phyloP scores from a whole-genome alignment of 352 stramenopile species.

The Phytophthora litchii region DNA sequence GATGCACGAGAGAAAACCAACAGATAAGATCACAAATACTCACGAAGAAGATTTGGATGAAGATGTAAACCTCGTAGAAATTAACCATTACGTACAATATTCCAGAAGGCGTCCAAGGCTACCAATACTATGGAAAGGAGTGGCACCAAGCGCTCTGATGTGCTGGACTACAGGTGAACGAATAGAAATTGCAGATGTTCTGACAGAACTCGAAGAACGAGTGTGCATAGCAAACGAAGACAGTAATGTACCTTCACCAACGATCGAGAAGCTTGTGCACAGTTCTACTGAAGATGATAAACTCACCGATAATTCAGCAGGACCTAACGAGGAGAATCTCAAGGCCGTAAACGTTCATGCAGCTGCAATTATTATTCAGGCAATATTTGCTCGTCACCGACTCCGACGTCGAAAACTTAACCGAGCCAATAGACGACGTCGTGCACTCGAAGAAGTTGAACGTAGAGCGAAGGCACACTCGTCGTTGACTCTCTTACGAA shows the following conservation, averaged over 20 bases:
- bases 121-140: slow-evolving; percentile 30
- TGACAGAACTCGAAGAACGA: slow-evolving; percentile 36
- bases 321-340: slow-evolving; percentile 3
- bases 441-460: slow-evolving; percentile 18
- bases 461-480: slow-evolving; percentile 23
- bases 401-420: slow-evolving; percentile 16
- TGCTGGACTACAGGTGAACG: slow-evolving; percentile 30
- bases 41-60: slow-evolving; percentile 19
- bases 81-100: slow-evolving; percentile 12
- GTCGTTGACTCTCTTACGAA: slow-evolving; percentile 28
- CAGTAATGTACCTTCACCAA: slow-evolving; percentile 17
- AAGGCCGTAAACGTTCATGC: slow-evolving; percentile 29
- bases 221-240: slow-evolving; percentile 44
- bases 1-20: slow-evolving; percentile 26
- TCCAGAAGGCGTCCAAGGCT: slow-evolving; percentile 21
- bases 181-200: slow-evolving; percentile 9
- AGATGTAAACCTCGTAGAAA: slow-evolving; percentile 30
- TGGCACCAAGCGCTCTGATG: slow-evolving; percentile 30
- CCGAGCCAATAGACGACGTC: slow-evolving; percentile 11
- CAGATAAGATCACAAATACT: slow-evolving; percentile 1
- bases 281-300: background rate
- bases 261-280: background rate
- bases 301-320: background rate
- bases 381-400: slow-evolving; percentile 19
- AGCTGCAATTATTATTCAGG: slow-evolving; percentile 49